Base-by-base conservation (phyloP, 495 filamentous ascomycete species). In the Penicillium arizonense region DNA sequence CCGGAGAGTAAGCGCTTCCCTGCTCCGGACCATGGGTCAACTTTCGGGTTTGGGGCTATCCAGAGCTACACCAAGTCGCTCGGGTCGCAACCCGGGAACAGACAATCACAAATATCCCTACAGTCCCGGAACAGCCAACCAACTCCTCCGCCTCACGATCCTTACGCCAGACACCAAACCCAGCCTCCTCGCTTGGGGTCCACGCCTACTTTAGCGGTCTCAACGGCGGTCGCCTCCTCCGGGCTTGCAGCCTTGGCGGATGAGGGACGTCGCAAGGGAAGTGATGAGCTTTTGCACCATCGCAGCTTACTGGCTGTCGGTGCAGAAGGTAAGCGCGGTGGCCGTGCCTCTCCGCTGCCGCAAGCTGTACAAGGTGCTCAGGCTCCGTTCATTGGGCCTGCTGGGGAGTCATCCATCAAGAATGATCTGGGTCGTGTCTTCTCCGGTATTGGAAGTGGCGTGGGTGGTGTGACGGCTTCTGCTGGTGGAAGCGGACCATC, bases 291-390 rank as follows among this genome's bases (percentile, higher is more conserved):
- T 21, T 47, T 71, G 9, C 73, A 76, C 18, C 75, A 74, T 50
- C 68, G 77, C 32, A 77, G 61, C 54, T 64, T 78, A 18, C 71
- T 81, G 28, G 65, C 72, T 1, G 61, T 79, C 11, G 64, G 71
- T 23, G 54, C 69, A n/a, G 74, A 79, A 44, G 69, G 65, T 23
- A 78, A 77, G 53, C 69, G 74, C 20, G 62, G 69, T n/a, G 76
- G 79, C 0, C 77, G 77, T 24, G 70, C 74, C n/a, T 96, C 91
- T 20, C 91, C 91, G 0, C 74, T 96, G 13, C 91, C 91, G 5
- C 91, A 96, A 70, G 91, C 91, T 9, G 91, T 96, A 3, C 91
- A 96, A 62, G 91, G 91, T 14, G 91, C 90, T 5, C 90, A 95
- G 71, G 87, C 85, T 28, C 87, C 89, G 56, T 78, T 84, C 32